These are phyloP conservation scores for Earliella scabrosa DNA, from an alignment of 1,284 basidiomycete genomes.

Conservation along the genomic window DNA sequence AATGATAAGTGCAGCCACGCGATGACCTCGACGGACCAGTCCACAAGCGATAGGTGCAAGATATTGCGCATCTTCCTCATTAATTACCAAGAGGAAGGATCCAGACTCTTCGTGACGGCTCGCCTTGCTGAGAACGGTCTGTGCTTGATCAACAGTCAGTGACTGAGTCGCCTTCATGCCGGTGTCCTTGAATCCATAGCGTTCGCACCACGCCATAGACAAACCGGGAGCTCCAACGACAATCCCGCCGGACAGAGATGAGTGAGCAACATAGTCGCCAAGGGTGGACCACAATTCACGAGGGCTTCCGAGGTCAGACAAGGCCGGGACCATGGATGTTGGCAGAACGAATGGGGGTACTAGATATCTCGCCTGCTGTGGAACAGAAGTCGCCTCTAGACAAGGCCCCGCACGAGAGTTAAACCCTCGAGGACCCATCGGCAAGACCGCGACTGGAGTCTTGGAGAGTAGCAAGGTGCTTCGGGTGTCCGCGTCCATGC, in stretches of 20 bases:
- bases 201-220: slow-evolving; percentile 28
- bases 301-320: slow-evolving; percentile 23
- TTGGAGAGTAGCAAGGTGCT: slow-evolving; percentile 39
- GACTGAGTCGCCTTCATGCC: no score
- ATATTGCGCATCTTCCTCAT: slow-evolving; percentile 42
- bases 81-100: slow-evolving; percentile 43
- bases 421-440: slow-evolving; percentile 51
- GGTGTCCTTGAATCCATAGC: slow-evolving; percentile 4
- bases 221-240: slow-evolving; percentile 27
- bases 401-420: slow-evolving; percentile 32
- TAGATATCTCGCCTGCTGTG: slow-evolving; percentile 49
- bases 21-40: slow-evolving; percentile 43
- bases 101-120: slow-evolving; percentile 18
- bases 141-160: no score
- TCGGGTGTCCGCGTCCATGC: slow-evolving; percentile 35
- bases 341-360: slow-evolving; percentile 61
- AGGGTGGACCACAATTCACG: slow-evolving; percentile 47
- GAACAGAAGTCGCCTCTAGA: slow-evolving; percentile 29
- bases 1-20: slow-evolving; percentile 18
- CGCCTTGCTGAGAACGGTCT: neutral
- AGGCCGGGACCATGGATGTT: slow-evolving; percentile 35
- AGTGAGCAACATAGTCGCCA: slow-evolving; percentile 37
- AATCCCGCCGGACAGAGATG: slow-evolving; percentile 36
- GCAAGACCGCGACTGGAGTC: slow-evolving; percentile 40
- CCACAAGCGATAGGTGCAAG: slow-evolving; percentile 51